Evolutionary conservation across 768 basidiomycete species (phyloP).

Genomic region (Amanita pseudoporphyria): DNA sequence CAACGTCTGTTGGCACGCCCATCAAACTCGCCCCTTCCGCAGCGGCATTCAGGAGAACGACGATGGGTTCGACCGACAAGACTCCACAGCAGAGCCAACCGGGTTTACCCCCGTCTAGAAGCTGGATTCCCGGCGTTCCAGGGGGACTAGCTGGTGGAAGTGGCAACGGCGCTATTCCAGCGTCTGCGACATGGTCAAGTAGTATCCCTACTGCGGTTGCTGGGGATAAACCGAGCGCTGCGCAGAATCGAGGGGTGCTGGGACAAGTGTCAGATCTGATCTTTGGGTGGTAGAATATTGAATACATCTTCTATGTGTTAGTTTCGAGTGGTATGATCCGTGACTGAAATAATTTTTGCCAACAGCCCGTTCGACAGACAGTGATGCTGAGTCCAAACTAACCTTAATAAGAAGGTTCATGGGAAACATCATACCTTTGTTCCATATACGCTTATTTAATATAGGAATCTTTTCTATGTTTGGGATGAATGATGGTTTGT

Average conservation of each 20-base stretch:
- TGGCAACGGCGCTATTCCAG: background rate
- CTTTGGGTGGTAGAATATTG: constrained; percentile 55
- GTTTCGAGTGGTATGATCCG: too few species aligned
- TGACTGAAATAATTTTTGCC: too few species aligned
- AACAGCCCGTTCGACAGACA: too few species aligned
- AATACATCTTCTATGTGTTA: background rate
- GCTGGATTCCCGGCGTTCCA: constrained; percentile 1
- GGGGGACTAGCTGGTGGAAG: background rate
- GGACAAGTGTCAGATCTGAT: constrained; percentile 75
- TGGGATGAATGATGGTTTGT: too few species aligned
- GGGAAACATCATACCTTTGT: too few species aligned
- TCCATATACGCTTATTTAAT: too few species aligned
- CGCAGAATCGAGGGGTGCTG: constrained; percentile 46
- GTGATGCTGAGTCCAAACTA: too few species aligned
- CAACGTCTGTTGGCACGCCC: constrained; percentile 55
- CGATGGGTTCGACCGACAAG: constrained; percentile 9
- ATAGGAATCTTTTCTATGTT: too few species aligned
- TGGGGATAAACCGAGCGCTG: background rate
- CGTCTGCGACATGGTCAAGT: background rate
- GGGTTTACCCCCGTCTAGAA: constrained; percentile 5
- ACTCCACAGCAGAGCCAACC: constrained; percentile 2
- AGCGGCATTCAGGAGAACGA: constrained; percentile 57
- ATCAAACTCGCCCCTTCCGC: constrained; percentile 64
- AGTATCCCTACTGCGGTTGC: background rate
- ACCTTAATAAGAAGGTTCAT: too few species aligned